phyloP scores from a whole-genome alignment of 75 land plant genomes.

The Sequoiadendron giganteum region DNA sequence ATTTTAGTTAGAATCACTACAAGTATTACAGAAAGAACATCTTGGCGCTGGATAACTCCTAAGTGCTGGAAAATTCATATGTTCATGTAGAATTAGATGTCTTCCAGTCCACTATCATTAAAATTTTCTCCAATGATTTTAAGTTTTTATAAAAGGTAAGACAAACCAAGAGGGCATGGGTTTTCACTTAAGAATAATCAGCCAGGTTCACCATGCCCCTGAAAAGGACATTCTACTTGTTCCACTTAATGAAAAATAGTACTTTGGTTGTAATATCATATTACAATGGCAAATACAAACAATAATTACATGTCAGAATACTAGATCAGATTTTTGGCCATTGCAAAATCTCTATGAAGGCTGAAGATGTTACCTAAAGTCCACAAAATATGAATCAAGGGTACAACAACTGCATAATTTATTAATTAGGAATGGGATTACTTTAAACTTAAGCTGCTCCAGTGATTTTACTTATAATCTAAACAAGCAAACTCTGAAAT shows the following conservation, averaged over 20 bases:
- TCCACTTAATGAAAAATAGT: background rate
- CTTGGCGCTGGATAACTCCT: too few relatives aligned
- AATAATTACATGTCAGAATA: background rate
- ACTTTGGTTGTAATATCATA: background rate
- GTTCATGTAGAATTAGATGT: too few relatives aligned
- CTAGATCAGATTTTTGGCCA: background rate
- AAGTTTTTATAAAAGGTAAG: too few relatives aligned
- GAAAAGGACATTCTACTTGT: background rate
- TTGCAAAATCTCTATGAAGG: background rate
- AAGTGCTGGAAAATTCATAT: too few relatives aligned
- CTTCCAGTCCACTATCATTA: too few relatives aligned
- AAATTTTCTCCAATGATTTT: too few relatives aligned
- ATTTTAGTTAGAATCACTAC: too few relatives aligned
- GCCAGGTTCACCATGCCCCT: too few relatives aligned
- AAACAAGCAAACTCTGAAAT: background rate
- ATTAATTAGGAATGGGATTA: background rate
- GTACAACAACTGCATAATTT: background rate
- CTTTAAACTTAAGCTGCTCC: background rate
- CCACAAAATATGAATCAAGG: background rate
- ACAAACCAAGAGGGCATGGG: too few relatives aligned
- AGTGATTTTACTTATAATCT: background rate
- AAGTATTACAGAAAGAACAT: too few relatives aligned
- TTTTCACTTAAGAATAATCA: too few relatives aligned
- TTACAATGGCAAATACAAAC: background rate
- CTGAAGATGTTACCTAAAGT: background rate